Percentiles rank a stretch among this genome's conserved stretches.
These are phyloP conservation scores for Bothriochloa decipiens DNA, from an alignment of 176 grass and related monocot genomes.

Conservation along the genomic window DNA sequence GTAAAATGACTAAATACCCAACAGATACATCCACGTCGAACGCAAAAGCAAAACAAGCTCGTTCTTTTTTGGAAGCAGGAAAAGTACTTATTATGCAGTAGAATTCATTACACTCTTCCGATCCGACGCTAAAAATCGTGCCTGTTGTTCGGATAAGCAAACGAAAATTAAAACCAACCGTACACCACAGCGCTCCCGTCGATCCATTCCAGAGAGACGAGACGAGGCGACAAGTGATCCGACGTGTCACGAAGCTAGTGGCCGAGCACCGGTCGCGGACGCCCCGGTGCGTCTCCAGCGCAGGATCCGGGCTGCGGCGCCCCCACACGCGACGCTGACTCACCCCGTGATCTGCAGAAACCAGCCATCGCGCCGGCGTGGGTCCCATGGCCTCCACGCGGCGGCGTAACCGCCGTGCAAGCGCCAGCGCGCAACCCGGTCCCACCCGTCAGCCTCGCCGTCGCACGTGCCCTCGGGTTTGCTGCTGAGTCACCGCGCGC, in stretches of 20 bases:
- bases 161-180: too few species aligned
- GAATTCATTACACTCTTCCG: too few species aligned
- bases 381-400: background rate
- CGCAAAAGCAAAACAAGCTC: too few species aligned
- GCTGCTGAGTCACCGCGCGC: constrained; percentile 24
- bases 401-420: background rate
- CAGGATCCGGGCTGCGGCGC: constrained; percentile 4
- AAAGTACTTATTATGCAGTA: too few species aligned
- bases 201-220: too few species aligned
- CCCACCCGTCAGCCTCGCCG: background rate
- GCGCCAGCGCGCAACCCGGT: background rate
- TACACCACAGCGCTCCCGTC: too few species aligned
- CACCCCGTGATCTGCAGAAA: background rate
- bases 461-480: background rate
- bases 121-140: too few species aligned
- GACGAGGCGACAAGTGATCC: background rate
- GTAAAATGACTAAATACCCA: too few species aligned
- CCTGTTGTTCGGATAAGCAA: too few species aligned
- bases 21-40: too few species aligned
- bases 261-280: background rate
- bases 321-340: constrained; percentile 38
- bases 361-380: too few species aligned
- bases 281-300: background rate
- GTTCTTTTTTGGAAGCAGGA: too few species aligned
- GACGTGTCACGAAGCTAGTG: constrained; percentile 32